Evolutionary conservation across 169 alveolate genomes (phyloP).

Genomic region (Condylostoma magnum): DNA sequence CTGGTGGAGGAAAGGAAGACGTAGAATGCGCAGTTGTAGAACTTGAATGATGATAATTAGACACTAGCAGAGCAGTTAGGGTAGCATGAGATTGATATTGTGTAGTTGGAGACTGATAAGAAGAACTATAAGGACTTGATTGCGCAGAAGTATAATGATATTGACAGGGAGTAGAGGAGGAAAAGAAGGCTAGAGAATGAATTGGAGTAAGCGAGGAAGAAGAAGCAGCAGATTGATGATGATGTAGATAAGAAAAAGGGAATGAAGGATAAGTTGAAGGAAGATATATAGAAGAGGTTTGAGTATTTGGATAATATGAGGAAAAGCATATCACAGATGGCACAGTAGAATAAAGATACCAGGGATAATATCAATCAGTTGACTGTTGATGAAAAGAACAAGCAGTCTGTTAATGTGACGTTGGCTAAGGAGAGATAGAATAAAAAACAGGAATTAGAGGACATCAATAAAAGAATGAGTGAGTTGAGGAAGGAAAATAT

Average conservation of each 20-base stretch:
- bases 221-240: slow-evolving; percentile 28
- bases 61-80: slow-evolving; percentile 37
- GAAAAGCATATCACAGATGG: slow-evolving; percentile 28
- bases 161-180: slow-evolving; percentile 65
- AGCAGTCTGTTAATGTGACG: slow-evolving; percentile 3
- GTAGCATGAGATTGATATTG: slow-evolving; percentile 53
- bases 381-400: slow-evolving; percentile 17
- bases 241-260: slow-evolving; percentile 29
- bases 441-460: slow-evolving; percentile 17
- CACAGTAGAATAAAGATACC: slow-evolving; percentile 13
- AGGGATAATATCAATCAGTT: slow-evolving; percentile 25
- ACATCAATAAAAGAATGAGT: slow-evolving; percentile 28
- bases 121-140: slow-evolving; percentile 54
- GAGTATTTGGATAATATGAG: slow-evolving; percentile 4
- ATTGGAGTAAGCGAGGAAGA: slow-evolving; percentile 40
- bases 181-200: slow-evolving; percentile 62
- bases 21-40: slow-evolving; percentile 19
- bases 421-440: slow-evolving; percentile 31
- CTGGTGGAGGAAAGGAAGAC: slow-evolving; percentile 40
- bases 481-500: slow-evolving; percentile 44
- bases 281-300: slow-evolving; percentile 16
- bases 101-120: slow-evolving; percentile 46
- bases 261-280: slow-evolving; percentile 37
- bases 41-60: slow-evolving; percentile 28
- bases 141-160: slow-evolving; percentile 56